Evolutionary conservation across 192 early-diverging fungal species (phyloP).

Genomic region (Backusella liffmaniae): DNA sequence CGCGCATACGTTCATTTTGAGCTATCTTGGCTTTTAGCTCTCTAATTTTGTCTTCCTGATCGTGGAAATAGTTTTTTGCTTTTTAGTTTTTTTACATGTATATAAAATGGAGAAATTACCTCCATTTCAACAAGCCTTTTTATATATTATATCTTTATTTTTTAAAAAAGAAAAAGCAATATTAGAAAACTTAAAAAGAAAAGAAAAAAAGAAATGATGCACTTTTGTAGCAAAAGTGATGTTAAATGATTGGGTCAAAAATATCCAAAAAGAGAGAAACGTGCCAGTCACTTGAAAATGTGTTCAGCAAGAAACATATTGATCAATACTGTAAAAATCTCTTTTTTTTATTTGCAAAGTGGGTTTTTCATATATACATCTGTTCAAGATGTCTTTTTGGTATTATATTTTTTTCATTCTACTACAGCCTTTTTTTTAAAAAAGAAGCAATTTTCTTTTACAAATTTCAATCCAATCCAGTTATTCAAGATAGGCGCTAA

Average conservation of each 20-base stretch:
- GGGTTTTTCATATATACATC: no score
- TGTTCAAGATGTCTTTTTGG: no score
- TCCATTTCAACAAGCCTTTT: no score
- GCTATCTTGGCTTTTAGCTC: conserved; percentile 45
- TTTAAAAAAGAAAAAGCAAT: no score
- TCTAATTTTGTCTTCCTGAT: conserved; percentile 20
- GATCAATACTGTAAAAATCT: background rate
- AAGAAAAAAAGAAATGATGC: background rate
- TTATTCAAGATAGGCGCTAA: no score
- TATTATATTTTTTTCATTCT: no score
- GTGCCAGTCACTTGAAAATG: background rate
- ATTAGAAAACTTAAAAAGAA: no score
- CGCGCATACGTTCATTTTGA: conserved; percentile 35
- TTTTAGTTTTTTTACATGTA: no score
- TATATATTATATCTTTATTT: no score
- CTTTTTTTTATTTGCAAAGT: background rate
- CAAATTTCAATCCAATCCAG: no score
- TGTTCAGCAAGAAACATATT: background rate
- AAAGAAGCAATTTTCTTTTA: no score
- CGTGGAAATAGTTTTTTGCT: background rate
- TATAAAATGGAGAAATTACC: background rate
- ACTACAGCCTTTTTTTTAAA: no score
- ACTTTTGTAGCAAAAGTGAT: background rate
- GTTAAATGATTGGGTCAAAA: background rate
- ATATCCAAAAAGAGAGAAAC: background rate